Evolutionary conservation across 345 rosid genomes (phyloP).

Genomic region (Gossypium herbaceum): DNA sequence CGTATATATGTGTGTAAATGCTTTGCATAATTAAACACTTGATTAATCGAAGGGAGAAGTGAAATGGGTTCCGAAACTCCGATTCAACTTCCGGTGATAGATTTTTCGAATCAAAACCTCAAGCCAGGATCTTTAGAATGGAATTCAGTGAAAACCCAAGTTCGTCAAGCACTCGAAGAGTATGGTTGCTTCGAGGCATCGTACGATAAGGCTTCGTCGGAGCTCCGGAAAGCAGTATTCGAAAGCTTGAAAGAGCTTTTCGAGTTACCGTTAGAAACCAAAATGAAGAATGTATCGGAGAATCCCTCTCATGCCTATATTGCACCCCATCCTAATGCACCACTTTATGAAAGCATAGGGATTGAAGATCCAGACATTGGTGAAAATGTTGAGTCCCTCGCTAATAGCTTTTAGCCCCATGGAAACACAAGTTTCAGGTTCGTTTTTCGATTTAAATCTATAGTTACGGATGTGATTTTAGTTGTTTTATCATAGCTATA

Average conservation of each 20-base stretch:
- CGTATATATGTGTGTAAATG: neutral
- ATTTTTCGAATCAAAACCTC: conserved; percentile 36
- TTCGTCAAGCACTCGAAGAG: conserved; percentile 45
- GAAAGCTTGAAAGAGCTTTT: conserved; percentile 45
- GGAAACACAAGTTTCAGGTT: conserved; percentile 57
- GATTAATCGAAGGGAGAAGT: neutral
- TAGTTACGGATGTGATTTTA: too few relatives aligned
- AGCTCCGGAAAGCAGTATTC: conserved; percentile 31
- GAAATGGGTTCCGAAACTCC: conserved; percentile 40
- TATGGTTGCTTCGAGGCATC: conserved; percentile 66
- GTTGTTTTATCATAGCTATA: too few relatives aligned
- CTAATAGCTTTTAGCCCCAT: conserved; percentile 43
- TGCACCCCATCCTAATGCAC: conserved; percentile 49
- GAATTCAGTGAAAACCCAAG: conserved; percentile 33
- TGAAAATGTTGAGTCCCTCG: conserved; percentile 32
- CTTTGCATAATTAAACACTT: neutral
- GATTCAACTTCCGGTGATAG: conserved; percentile 34
- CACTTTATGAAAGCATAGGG: conserved; percentile 63
- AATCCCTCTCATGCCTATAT: conserved; percentile 57
- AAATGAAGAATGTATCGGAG: conserved; percentile 39
- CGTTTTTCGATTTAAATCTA: neutral
- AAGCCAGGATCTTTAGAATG: conserved; percentile 43
- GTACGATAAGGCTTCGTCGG: conserved; percentile 35
- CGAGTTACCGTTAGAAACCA: conserved; percentile 46
- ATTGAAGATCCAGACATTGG: conserved; percentile 40